Base-by-base conservation (phyloP, 108 stramenopile genomes). In the Nitzschia sp. region DNA sequence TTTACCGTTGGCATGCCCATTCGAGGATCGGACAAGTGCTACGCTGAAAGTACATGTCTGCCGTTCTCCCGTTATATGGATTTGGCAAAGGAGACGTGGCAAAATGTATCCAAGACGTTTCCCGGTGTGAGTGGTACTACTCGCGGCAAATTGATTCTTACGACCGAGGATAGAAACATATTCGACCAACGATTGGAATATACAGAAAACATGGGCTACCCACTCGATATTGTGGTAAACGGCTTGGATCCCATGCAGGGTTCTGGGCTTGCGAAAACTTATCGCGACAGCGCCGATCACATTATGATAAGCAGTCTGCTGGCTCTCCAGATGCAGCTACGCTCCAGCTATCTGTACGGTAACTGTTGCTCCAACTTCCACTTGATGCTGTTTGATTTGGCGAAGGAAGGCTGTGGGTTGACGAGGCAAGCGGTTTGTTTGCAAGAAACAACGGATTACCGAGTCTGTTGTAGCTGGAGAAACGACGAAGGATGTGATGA, bases 321-420 rank as follows among this genome's bases (percentile, higher is more conserved):
- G 2, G 58, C 76, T n/a, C 45, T 77, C 1, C 23, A 24, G 21
- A 61, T 77, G 26, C 76, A 77, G 34, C 61, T 77, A 3, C 28
- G 59, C n/a, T 68, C 76, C 25, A 60, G 69, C 5, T 49, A 38
- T 15, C 54, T 64, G 2, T 59, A 45, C 30, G 32, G 59, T 26
- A 77, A 77, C 31, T 77, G 76, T 29, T 77, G 76, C 48, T 61
- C 59, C 5, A 77, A 77, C 29, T 60, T 77, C 46, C 76, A 77
- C 27, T 28, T 59, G 0, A 53, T 77, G 28, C 18, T 77, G 45
- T 51, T 59, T n/a, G 31, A 60, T 51, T 59, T 74, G 33, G 21
- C 67, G 0, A 42, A 26, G 6, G 74, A 29, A 36, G 63, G 63
- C 25, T 74, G 74, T 57, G 74, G 74, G 1, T 42, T 62, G 24